Percentiles rank a stretch among this genome's conserved stretches.
phyloP scores from a whole-genome alignment of 768 basidiomycete species.

The Hericium coralloides region DNA sequence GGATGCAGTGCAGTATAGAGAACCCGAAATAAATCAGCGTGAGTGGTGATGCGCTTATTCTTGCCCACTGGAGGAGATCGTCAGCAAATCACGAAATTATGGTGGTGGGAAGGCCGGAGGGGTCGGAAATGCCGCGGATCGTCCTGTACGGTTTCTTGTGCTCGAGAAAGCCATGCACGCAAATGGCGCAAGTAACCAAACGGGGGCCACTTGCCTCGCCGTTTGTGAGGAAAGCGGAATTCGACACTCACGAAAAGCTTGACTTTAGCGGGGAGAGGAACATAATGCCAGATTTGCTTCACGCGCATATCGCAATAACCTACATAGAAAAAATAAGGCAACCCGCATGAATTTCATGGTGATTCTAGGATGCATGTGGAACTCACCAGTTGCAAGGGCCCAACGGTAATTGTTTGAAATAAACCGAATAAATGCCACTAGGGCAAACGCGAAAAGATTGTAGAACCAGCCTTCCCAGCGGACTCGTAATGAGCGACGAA shows the following conservation, averaged over 20 bases:
- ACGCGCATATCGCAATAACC: conserved; percentile 26
- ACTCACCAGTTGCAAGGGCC: neutral
- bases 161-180: neutral
- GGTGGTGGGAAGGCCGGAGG: neutral
- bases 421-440: conserved; percentile 31
- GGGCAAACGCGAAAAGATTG: conserved; percentile 26
- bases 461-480: conserved; percentile 18
- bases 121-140: neutral
- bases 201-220: neutral
- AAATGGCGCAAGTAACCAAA: neutral
- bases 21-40: conserved; percentile 61
- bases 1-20: conserved; percentile 52
- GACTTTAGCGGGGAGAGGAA: conserved; percentile 30
- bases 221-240: neutral
- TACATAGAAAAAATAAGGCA: neutral
- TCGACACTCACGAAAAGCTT: conserved; percentile 38
- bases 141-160: neutral
- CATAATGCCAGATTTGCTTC: conserved; percentile 28
- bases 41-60: conserved; percentile 58
- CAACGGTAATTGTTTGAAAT: conserved; percentile 4
- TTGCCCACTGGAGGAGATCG: conserved; percentile 43
- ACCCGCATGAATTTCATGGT: neutral
- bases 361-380: neutral
- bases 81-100: neutral
- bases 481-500: conserved; percentile 10